Evolutionary conservation across 305 asterid species (phyloP).

Genomic region (Nicotiana rustica): DNA sequence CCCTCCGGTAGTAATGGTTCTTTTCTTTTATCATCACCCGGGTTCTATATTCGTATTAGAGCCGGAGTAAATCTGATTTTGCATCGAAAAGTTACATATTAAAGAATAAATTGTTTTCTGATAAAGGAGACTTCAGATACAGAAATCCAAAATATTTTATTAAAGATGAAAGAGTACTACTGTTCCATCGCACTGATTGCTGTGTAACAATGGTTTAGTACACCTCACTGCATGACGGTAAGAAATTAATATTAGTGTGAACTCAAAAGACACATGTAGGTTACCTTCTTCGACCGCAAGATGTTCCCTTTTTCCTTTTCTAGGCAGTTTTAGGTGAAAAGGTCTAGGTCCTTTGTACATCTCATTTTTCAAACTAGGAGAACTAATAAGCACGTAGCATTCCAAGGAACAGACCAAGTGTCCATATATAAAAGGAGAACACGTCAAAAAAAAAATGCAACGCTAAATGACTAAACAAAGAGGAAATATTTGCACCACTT

Average conservation of each 20-base stretch:
- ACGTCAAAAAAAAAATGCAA: not conserved
- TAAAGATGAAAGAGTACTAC: no score
- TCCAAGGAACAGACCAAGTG: not conserved
- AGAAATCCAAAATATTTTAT: no score
- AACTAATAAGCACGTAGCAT: not conserved
- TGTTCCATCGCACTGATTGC: no score
- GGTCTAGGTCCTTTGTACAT: conserved; percentile 34
- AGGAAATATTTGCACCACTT: not conserved
- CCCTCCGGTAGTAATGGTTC: no score
- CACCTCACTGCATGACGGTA: not conserved
- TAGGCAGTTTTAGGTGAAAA: conserved; percentile 28
- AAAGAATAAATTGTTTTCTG: no score
- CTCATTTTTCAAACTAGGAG: not conserved
- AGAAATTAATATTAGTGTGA: not conserved
- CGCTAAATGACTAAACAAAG: not conserved
- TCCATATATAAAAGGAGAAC: not conserved
- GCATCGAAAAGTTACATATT: no score
- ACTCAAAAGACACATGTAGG: conserved; percentile 28
- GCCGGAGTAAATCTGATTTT: no score
- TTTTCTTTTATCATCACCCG: no score
- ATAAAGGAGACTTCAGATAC: no score
- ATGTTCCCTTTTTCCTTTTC: not conserved
- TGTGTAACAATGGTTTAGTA: no score
- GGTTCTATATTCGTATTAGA: no score
- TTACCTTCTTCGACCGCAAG: conserved; percentile 10